Evolutionary conservation across 352 stramenopile species (phyloP).

Genomic region (Phytopythium cucurbitacearum): DNA sequence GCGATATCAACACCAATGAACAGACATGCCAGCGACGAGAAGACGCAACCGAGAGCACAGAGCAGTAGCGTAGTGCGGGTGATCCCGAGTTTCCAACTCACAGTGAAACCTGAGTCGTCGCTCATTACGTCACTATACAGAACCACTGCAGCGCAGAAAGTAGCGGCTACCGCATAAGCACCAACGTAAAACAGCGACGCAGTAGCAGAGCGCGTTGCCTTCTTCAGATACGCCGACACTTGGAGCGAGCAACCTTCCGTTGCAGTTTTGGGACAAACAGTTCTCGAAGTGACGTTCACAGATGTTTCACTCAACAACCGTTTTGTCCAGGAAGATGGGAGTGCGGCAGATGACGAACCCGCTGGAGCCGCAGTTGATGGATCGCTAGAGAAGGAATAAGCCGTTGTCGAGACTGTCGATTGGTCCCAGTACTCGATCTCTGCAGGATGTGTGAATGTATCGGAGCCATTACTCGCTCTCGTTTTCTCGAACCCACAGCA

Average conservation of each 20-base stretch:
- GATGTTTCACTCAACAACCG: slow-evolving; percentile 7
- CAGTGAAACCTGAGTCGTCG: background rate
- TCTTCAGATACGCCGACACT: background rate
- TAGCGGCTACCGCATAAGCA: background rate
- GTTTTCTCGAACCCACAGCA: slow-evolving; percentile 45
- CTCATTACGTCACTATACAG: too few species aligned
- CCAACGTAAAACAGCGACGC: background rate
- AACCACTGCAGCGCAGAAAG: background rate
- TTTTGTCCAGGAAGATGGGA: slow-evolving; percentile 4
- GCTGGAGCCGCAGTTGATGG: background rate
- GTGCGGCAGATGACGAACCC: background rate
- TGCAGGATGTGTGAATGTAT: slow-evolving; percentile 27
- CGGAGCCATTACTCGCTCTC: slow-evolving; percentile 20
- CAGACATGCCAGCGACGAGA: slow-evolving; percentile 24
- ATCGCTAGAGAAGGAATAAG: slow-evolving; percentile 9
- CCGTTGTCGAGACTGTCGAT: slow-evolving; percentile 13
- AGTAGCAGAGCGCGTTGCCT: background rate
- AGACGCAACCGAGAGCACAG: slow-evolving; percentile 13
- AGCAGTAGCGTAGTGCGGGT: slow-evolving; percentile 10
- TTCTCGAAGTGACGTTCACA: slow-evolving; percentile 1
- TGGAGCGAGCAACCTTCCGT: slow-evolving; percentile 1
- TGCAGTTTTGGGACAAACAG: slow-evolving; percentile 13
- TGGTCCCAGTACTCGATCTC: slow-evolving; percentile 27
- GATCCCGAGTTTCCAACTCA: slow-evolving; percentile 13
- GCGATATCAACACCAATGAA: slow-evolving; percentile 39